phyloP scores from a whole-genome alignment of 1,139 yeast genomes.

The Arxiozyma bovina region DNA sequence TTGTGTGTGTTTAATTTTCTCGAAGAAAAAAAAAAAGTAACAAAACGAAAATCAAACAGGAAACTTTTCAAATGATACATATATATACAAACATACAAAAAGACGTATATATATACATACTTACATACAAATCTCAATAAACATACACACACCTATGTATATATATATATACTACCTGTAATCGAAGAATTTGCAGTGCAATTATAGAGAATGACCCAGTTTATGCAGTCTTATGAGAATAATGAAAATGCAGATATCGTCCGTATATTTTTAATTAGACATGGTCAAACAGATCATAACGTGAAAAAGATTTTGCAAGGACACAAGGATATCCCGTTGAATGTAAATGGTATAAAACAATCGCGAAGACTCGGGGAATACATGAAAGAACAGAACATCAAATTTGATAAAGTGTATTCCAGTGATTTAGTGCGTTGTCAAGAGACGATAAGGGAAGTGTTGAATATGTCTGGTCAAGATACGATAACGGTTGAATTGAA shows the following conservation, averaged over 20 bases:
- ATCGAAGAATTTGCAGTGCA: no score
- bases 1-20: no score
- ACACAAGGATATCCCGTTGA: conserved; percentile 51
- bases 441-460: conserved; percentile 42
- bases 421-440: conserved; percentile 58
- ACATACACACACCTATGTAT: no score
- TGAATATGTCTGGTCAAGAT: conserved; percentile 27
- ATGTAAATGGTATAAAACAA: conserved; percentile 49
- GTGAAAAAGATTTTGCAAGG: conserved; percentile 63
- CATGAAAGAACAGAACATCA: conserved; percentile 14
- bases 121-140: no score
- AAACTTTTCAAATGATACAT: no score
- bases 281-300: conserved; percentile 75
- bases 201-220: not conserved
- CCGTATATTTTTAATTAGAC: conserved; percentile 59
- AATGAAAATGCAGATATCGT: conserved; percentile 35
- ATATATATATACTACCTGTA: no score
- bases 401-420: conserved; percentile 44
- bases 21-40: no score
- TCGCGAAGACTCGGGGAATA: conserved; percentile 43
- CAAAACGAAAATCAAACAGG: no score
- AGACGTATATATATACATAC: no score
- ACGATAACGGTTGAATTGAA: conserved; percentile 12
- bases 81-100: no score
- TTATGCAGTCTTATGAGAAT: conserved; percentile 9